Base-by-base conservation (phyloP, 805 yeast species). In the Metschnikowia anglica region DNA sequence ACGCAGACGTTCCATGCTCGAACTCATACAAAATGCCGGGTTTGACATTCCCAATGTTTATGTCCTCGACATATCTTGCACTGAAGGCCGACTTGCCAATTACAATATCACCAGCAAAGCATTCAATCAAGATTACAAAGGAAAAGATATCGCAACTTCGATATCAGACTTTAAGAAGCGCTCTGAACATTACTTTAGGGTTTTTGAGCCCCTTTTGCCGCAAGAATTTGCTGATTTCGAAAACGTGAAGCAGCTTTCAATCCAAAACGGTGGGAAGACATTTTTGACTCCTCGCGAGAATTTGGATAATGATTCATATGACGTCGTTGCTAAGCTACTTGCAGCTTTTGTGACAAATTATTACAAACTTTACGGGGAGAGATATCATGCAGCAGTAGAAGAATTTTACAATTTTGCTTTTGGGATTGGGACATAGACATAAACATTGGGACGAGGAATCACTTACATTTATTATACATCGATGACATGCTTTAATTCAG, bases 81-180 rank as follows among this genome's bases (percentile, higher is more conserved):
- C 69, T n/a, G 77, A 80, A 55, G 60, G 61, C 23, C 68, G 68
- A 13, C 69, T 80, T 23, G 62, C 81, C 51, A 68, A 76, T 45
- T 84, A 60, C 59, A 84, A 84, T 61, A 80, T 83, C 41, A 80
- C 77, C 52, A 77, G 79, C 39, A 84, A 84, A 59, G 74, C 88
- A 0, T 68, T 65, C 40, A 82, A 81, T 55, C 73, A 70, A 28
- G 90, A 84, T 58, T 84, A 84, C 59, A 63, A 59, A 41, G 73
- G 74, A 35, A 67, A 69, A 49, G 75, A 78, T 33, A 76, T 79
- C 50, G 71, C 71, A 25, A 56, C 56, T 5, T 80, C 88, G 3
- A 73, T 82, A 13, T 50, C 62, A 3, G 89, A 83, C 63, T 84
- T 84, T 54, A 68, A 80, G 32, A 67, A 68, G 39, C 69, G 90